Conservation (phyloP, 768 basidiomycete genomes). For the Calocera viscosa region DNA sequence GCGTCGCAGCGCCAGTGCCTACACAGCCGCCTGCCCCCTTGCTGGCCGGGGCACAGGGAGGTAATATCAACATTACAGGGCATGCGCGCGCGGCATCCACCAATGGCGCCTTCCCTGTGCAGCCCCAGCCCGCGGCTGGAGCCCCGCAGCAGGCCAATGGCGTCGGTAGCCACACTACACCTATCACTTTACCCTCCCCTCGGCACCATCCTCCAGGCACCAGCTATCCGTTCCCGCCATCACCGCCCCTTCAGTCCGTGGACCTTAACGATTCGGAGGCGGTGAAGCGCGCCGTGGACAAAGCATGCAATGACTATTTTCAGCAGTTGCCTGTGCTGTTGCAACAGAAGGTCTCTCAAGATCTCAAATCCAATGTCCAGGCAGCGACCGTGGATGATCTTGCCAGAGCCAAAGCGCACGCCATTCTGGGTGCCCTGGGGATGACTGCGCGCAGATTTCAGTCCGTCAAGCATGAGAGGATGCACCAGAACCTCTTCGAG, state of each 20-base stretch:
- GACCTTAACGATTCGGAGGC: not conserved
- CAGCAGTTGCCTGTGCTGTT: not conserved
- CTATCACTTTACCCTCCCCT: not conserved
- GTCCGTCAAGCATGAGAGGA: not conserved
- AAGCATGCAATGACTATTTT: not conserved
- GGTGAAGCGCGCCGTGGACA: not conserved
- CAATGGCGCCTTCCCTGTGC: not conserved
- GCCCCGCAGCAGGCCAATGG: not conserved
- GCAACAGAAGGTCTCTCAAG: not conserved
- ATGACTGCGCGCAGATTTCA: not conserved
- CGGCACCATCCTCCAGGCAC: not conserved
- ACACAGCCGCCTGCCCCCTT: not conserved
- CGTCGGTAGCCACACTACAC: not conserved
- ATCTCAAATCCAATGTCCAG: not conserved
- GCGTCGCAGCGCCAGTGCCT: not conserved
- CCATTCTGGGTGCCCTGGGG: not conserved
- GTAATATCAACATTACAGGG: not conserved
- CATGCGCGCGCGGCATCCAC: not conserved
- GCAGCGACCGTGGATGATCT: not conserved
- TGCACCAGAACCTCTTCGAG: constrained; percentile 3
- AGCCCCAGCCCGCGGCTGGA: not conserved
- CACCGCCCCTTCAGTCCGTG: not conserved
- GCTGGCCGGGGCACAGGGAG: not conserved
- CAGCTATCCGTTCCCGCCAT: not conserved
- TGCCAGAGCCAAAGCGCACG: not conserved